These are phyloP conservation scores for Aspergillus novoparasiticus DNA, from an alignment of 2,329 filamentous ascomycete genomes.

Conservation along the genomic window DNA sequence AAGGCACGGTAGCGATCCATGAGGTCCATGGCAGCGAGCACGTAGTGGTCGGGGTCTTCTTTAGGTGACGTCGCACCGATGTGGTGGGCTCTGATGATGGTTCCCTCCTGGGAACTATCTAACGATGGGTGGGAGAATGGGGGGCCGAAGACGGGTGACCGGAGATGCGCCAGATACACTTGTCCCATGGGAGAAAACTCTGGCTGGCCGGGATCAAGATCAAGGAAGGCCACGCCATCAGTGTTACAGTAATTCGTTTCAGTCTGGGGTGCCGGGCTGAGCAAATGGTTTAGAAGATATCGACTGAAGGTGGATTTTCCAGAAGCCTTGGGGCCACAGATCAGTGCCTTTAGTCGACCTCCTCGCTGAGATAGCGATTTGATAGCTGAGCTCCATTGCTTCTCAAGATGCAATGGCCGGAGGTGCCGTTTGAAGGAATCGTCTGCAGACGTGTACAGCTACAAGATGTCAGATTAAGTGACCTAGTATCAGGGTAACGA, in stretches of 20 bases:
- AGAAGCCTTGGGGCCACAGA: constrained; percentile 58
- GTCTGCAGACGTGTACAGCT: constrained; percentile 47
- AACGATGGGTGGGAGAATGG: constrained; percentile 56
- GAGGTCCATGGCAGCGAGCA: constrained; percentile 55
- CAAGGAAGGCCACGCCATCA: constrained; percentile 56
- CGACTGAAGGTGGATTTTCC: constrained; percentile 64
- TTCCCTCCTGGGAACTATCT: constrained; percentile 36
- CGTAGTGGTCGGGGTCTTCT: constrained; percentile 60
- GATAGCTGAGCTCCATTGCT: constrained; percentile 47
- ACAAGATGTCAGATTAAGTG: constrained; percentile 18
- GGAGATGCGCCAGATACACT: constrained; percentile 58
- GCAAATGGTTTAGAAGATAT: constrained; percentile 57
- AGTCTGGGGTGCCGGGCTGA: constrained; percentile 43
- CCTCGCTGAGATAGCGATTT: constrained; percentile 46
- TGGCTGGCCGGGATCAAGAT: constrained; percentile 62
- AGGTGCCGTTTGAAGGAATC: constrained; percentile 45
- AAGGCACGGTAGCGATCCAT: constrained; percentile 51
- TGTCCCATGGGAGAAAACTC: constrained; percentile 63
- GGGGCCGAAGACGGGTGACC: constrained; percentile 56
- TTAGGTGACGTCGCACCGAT: constrained; percentile 57
- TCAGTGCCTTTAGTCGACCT: constrained; percentile 46
- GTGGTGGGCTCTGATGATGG: constrained; percentile 54
- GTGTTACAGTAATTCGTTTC: constrained; percentile 33
- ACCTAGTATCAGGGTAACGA: not conserved
- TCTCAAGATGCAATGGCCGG: constrained; percentile 46